phyloP scores from a whole-genome alignment of 2,329 filamentous ascomycete genomes.

The Neonectria hederae region DNA sequence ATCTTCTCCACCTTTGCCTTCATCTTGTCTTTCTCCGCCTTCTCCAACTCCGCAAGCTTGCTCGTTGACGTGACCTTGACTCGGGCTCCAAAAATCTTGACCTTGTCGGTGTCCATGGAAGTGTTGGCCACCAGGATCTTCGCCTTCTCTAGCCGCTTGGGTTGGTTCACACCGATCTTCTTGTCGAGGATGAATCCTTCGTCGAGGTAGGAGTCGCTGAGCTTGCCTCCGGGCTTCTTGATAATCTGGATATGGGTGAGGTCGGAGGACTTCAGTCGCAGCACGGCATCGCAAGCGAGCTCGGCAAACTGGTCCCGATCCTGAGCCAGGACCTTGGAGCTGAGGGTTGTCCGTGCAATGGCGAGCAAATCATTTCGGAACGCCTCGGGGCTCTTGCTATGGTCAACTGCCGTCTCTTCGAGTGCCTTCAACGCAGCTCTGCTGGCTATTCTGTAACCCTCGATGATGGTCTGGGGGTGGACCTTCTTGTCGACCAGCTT shows the following conservation, averaged over 20 bases:
- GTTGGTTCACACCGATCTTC: constrained; percentile 98
- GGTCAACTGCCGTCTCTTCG: constrained; percentile 85
- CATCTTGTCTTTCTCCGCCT: constrained; percentile 99
- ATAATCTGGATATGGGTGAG: constrained; percentile 99
- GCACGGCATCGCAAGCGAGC: constrained; percentile 89
- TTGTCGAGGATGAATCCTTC: constrained; percentile 99
- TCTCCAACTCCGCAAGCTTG: constrained; percentile 97
- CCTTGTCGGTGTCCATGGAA: constrained; percentile 99
- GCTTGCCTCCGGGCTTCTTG: constrained; percentile 98
- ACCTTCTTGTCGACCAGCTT: constrained; percentile 98
- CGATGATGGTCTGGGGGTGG: constrained; percentile 98
- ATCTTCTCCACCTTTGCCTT: constrained; percentile 99
- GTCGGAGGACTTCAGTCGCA: constrained; percentile 90
- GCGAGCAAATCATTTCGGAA: constrained; percentile 91
- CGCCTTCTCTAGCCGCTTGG: constrained; percentile 95
- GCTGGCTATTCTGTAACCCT: constrained; percentile 97
- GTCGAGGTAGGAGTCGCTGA: constrained; percentile 96
- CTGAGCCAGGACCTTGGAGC: constrained; percentile 95
- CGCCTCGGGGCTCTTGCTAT: constrained; percentile 81
- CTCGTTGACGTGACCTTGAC: constrained; percentile 97
- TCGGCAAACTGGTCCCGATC: constrained; percentile 91
- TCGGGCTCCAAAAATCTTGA: constrained; percentile 98
- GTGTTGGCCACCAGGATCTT: constrained; percentile 99
- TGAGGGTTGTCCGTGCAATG: constrained; percentile 94
- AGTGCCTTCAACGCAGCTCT: constrained; percentile 85